Base-by-base conservation (phyloP, 345 rosid species). In the Hirschfeldia incana region DNA sequence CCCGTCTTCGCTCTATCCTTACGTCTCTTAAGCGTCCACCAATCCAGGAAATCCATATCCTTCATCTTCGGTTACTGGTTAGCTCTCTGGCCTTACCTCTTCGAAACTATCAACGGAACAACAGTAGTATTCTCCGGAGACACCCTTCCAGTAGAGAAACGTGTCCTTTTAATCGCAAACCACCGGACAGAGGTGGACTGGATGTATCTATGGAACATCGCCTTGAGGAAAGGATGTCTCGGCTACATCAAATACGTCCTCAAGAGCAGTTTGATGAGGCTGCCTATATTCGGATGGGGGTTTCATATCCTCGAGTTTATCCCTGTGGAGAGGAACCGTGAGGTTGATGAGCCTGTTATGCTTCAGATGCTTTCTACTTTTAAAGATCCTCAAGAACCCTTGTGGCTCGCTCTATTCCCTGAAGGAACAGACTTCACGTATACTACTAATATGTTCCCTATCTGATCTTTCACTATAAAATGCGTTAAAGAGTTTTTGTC, bases 121-220 rank as follows among this genome's bases (percentile, higher is more conserved):
- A 83, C 79, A 15, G 86, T 92, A 10, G 81, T 92, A 1, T 88
- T 92, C 74, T 92, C 83, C 63, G 97, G 97, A 58, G 93, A 92
- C 75, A 33, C n/a, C 46, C 81, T 87, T 39, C 94, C 92, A 0
- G 69, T 28, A 4, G 81, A 82, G 67, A 92, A 88, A 80, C 89
- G 90, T 33, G 89, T 88, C 46, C 57, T 92, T 80, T 83, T 92
- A 4, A 84, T 92, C 68, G 83, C 93, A 26, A 92, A 92, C 76
- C 94, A 92, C 82, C 88, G 94, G 84, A 92, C 97, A 11, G 97
- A 90, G 78, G 94, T 90, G 11, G 96, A 90, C 86, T 92, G 97
- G 96, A 92, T 92, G 97, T 92, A 90, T 84, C 28, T 92, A 67
- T 92, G 97, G 97, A 78, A 90, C 78, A 87, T 92, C 32, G 97